Evolutionary conservation across 208 protist genomes (phyloP), one percentile per base, ranked within the genome.

Genomic region (Trypanosomatidae sp.): DNA sequence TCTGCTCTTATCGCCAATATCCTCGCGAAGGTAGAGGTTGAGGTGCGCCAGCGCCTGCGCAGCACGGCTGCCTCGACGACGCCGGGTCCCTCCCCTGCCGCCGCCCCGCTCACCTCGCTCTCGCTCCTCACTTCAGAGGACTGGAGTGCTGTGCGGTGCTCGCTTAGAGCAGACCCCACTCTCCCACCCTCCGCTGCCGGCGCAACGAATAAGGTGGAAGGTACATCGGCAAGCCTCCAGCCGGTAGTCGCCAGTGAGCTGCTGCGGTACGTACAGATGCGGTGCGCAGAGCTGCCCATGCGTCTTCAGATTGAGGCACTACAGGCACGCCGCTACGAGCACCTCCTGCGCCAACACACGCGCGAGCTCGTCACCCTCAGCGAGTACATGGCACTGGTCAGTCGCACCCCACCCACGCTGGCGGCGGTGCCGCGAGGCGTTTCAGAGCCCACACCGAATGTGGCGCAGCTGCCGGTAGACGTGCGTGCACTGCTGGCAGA

Each of bases 271-370:
- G 69, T 79, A 12, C 67, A 82, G 49, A 69, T 79, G 65, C 83
- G 82, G 19, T 78, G 81, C 25, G 88, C 90, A 30, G 88, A 86
- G 76, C 80, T 95, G 69, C 90, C 90, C 28, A 95, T 92, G 90
- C 84, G 85, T 47, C 62, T 95, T 62, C 86, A 92, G 66, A 84
- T 82, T 0, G 88, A 95, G 60, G 86, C 87, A 36, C 79, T 90
- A 46, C 71, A 76, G 33, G 74, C 86, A 15, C 84, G 86, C 1
- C 74, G 82, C 3, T 88, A 95, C 73, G 90, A 95, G 67, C 82
- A 90, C 22, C 69, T 83, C 44, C 77, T 84, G 59, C 73, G 86
- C 5, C 79, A 91, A 56, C 77, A 84, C 73, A 92, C 84, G 77
- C 83, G 84, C 33, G 87, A 95, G 71, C 69, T 95, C 19, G 71